Percentiles rank a stretch among this genome's conserved stretches.
phyloP scores from a whole-genome alignment of 2,329 filamentous ascomycete genomes.

The Hymenoscyphus scutula region DNA sequence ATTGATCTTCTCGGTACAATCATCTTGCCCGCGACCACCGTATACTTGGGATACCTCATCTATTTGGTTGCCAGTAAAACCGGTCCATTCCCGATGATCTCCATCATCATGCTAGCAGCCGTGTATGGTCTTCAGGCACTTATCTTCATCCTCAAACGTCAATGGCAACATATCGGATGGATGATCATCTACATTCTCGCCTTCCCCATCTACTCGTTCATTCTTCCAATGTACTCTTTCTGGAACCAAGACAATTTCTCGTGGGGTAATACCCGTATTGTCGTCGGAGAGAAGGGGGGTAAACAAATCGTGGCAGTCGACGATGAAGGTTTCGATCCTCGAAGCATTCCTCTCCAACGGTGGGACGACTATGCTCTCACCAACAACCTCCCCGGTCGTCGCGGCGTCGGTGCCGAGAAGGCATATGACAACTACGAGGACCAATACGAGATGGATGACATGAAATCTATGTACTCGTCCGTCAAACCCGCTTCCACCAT shows the following conservation, averaged over 20 bases:
- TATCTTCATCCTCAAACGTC: constrained; percentile 93
- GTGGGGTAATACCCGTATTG: constrained; percentile 98
- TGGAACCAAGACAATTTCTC: constrained; percentile 99
- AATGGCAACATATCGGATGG: constrained; percentile 99
- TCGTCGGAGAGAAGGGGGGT: constrained; percentile 88
- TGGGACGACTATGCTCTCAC: constrained; percentile 93
- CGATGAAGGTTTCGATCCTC: constrained; percentile 82
- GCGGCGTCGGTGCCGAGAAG: constrained; percentile 69
- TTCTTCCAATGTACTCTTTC: constrained; percentile 95
- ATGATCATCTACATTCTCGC: constrained; percentile 99
- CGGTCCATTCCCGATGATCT: constrained; percentile 81
- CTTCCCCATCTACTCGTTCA: constrained; percentile 88
- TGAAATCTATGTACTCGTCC: constrained; percentile 93
- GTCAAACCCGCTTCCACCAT: constrained; percentile 84
- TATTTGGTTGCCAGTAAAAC: constrained; percentile 67
- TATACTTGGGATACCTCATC: constrained; percentile 84
- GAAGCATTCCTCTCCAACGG: constrained; percentile 87
- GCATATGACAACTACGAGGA: constrained; percentile 67
- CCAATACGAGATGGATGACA: constrained; percentile 95
- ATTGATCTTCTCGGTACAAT: constrained; percentile 91
- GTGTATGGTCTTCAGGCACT: constrained; percentile 95
- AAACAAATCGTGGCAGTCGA: constrained; percentile 89
- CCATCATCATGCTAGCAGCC: constrained; percentile 81
- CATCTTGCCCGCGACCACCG: constrained; percentile 84
- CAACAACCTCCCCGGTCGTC: constrained; percentile 88